These are phyloP conservation scores for Musa itinerans DNA, from an alignment of 176 grass and related monocot species.

Conservation along the genomic window DNA sequence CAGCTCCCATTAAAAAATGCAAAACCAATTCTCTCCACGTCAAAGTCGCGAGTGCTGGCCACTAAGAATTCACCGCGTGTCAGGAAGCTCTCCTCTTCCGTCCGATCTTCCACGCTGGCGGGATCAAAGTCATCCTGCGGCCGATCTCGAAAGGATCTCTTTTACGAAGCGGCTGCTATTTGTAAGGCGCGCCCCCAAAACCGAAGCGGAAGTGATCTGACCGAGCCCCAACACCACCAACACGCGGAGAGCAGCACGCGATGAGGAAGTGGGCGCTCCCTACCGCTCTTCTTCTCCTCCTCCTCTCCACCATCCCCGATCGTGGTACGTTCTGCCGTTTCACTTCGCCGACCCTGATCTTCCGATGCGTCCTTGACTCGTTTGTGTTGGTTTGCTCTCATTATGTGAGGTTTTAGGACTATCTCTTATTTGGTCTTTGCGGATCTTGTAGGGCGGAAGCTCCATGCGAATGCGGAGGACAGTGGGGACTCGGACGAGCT, in stretches of 20 bases:
- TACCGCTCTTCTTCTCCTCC: conserved; percentile 53
- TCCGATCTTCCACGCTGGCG: conserved; percentile 42
- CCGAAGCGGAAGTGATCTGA: background rate
- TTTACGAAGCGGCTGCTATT: background rate
- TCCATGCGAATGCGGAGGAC: conserved; percentile 84
- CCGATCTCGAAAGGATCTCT: background rate
- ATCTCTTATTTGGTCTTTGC: background rate
- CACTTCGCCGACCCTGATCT: background rate
- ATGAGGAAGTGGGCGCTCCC: conserved; percentile 85
- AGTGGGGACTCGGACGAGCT: conserved; percentile 47
- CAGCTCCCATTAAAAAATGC: no score
- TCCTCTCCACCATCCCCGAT: conserved; percentile 68
- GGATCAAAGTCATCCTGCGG: conserved; percentile 16
- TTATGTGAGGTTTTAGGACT: conserved; percentile 7
- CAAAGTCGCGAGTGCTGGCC: background rate
- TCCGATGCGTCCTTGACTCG: background rate
- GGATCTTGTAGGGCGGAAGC: conserved; percentile 52
- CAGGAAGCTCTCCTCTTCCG: background rate
- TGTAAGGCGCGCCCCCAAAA: background rate
- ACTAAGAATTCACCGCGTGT: background rate
- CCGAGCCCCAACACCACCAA: background rate
- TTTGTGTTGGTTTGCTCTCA: background rate
- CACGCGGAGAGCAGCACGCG: background rate
- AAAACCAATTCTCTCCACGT: background rate
- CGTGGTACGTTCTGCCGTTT: conserved; percentile 35